Base-by-base conservation (phyloP, 164 flowering plant species). In the Echeveria elegans region DNA sequence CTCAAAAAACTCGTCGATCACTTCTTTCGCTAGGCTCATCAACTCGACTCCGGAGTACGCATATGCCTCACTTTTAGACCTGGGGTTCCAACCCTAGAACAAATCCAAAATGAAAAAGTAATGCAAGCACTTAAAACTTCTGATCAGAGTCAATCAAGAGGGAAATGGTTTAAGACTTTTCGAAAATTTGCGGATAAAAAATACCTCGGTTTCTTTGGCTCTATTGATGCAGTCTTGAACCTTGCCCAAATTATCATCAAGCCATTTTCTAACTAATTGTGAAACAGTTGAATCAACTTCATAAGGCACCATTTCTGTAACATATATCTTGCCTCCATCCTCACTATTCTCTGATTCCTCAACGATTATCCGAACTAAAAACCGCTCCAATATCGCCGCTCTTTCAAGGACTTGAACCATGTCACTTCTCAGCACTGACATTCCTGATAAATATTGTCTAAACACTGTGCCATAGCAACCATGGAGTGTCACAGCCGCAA, bases 171-270 rank as follows among this genome's bases (percentile, higher is more conserved):
- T 34, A 3, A 7, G 7, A 34, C 37, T 34, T 34, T 34, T 34
- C 7, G 37, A 3, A 34, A 31, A 45, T 23, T 47, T 10, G 24
- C 26, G 11, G 3, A 3, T 34, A 9, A 21, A 24, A 59, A 73
- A 75, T 79, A 95, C 99, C 79, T 95, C 99, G n/a, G 84, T 75
- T 37, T 95, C 96, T 71, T 84, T 89, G 5, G 94, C 89, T 78
- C 83, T 79, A 8, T 66, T 37, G 23, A 95, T 70, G 56, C 75
- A 73, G 0, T 81, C 85, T 63, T 65, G 79, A 19, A 77, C 80
- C 29, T 28, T 76, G 70, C 75, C 77, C 74, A 91, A 24, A 69
- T 77, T 82, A 66, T 82, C 90, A 9, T 79, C 83, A 64, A 87
- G 77, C 97, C 97, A 90, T 52, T 77, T 75, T 56, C 75, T 81